These are phyloP conservation scores for Gonium pectorale DNA, from an alignment of 139 green algal species.

Conservation along the genomic window DNA sequence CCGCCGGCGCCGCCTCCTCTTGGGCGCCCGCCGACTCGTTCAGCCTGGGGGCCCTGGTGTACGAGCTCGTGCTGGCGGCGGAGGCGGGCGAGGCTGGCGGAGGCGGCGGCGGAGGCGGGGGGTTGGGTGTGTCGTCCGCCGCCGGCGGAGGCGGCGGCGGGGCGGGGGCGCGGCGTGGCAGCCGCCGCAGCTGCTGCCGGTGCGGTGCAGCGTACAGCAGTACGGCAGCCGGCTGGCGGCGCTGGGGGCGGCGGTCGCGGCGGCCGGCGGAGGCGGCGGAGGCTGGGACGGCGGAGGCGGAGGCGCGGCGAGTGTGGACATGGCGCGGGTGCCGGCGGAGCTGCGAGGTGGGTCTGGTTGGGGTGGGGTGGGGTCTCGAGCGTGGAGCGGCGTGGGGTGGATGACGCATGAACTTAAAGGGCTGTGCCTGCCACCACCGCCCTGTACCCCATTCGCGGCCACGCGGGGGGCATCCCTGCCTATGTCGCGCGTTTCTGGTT, in stretches of 20 bases:
- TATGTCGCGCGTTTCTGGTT: too few relatives aligned
- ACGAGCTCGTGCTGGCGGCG: slow-evolving; percentile 61
- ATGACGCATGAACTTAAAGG: too few relatives aligned
- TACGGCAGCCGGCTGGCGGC: slow-evolving; percentile 23
- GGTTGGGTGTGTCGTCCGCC: not conserved
- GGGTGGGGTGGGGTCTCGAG: not conserved
- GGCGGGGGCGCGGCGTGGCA: not conserved
- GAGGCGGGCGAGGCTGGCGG: not conserved
- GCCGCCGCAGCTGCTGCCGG: slow-evolving; percentile 44
- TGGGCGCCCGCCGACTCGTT: slow-evolving; percentile 80
- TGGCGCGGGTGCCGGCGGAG: slow-evolving; percentile 1
- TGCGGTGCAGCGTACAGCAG: slow-evolving; percentile 38
- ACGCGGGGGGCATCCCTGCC: too few relatives aligned
- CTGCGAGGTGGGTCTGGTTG: slow-evolving; percentile 36
- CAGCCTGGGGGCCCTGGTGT: slow-evolving; percentile 76
- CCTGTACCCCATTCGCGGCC: too few relatives aligned
- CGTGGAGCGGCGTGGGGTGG: too few relatives aligned
- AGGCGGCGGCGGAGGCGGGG: not conserved
- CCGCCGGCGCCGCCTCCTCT: not conserved
- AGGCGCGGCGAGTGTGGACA: not conserved
- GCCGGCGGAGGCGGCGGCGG: not conserved
- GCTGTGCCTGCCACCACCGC: too few relatives aligned
- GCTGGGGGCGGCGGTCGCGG: not conserved
- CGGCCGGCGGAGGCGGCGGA: not conserved
- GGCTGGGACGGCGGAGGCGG: not conserved